Conservation (phyloP, 805 yeast genomes). For the Wickerhamomyces chambardii region DNA sequence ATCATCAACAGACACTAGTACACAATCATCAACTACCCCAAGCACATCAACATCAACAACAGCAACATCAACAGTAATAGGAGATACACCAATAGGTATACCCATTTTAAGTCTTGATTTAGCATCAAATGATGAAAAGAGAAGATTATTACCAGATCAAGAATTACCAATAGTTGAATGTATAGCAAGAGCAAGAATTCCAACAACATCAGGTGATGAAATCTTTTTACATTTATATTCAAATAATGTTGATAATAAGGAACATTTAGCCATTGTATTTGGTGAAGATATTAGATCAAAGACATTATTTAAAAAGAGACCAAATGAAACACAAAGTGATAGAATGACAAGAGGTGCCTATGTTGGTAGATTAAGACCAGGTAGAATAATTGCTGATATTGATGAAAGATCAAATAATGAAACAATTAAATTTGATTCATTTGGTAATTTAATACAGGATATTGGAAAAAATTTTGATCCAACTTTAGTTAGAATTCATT, state of each 20-base stretch:
- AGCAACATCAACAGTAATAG: conserved; percentile 15
- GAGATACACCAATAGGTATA: conserved; percentile 17
- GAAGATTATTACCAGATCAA: conserved; percentile 35
- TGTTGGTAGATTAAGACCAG: conserved; percentile 83
- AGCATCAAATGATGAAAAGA: conserved; percentile 14
- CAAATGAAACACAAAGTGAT: conserved; percentile 78
- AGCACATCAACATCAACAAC: conserved; percentile 21
- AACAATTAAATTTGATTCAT: conserved; percentile 28
- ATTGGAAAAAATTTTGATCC: conserved; percentile 23
- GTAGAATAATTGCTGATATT: conserved; percentile 60
- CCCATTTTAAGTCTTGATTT: conserved; percentile 9
- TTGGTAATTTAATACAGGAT: conserved; percentile 25
- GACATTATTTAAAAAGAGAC: conserved; percentile 51
- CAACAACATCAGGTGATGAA: conserved; percentile 93
- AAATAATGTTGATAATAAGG: conserved; percentile 82
- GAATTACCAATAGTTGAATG: conserved; percentile 73
- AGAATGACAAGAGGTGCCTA: conserved; percentile 99
- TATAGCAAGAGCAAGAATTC: conserved; percentile 91
- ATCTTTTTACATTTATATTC: conserved; percentile 85
- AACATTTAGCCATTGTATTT: conserved; percentile 94
- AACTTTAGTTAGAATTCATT: conserved; percentile 81
- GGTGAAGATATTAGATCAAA: conserved; percentile 85
- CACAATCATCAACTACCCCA: too few relatives aligned
- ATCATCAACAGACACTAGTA: too few relatives aligned
- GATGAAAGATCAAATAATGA: conserved; percentile 38